Evolutionary conservation across 352 stramenopile species (phyloP).

Genomic region (Pythium folliculosum): DNA sequence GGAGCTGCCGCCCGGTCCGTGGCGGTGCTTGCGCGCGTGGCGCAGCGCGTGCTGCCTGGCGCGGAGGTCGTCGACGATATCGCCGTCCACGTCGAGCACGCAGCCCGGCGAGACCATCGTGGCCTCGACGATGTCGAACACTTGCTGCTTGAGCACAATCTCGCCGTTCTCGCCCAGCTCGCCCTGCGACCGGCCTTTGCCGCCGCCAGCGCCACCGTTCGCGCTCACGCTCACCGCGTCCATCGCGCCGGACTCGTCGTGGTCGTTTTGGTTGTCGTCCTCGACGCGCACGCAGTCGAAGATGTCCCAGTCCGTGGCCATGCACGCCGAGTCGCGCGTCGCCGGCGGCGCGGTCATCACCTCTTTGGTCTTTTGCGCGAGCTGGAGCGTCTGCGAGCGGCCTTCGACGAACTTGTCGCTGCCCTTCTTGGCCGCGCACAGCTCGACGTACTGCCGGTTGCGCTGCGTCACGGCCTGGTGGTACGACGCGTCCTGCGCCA

Average conservation of each 20-base stretch:
- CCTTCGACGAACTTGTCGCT: conserved; percentile 79
- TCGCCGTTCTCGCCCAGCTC: conserved; percentile 41
- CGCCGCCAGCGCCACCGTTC: background rate
- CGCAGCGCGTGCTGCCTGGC: conserved; percentile 47
- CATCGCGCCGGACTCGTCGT: conserved; percentile 30
- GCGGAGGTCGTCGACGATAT: conserved; percentile 74
- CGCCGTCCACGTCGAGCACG: conserved; percentile 74
- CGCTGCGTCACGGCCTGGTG: conserved; percentile 42
- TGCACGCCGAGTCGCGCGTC: conserved; percentile 70
- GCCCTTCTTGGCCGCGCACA: conserved; percentile 72
- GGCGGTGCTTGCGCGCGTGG: conserved; percentile 24
- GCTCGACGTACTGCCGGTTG: conserved; percentile 69
- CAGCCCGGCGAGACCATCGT: conserved; percentile 77
- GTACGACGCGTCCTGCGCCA: conserved; percentile 54
- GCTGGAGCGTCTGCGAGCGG: conserved; percentile 66
- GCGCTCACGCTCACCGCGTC: background rate
- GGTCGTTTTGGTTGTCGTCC: conserved; percentile 42
- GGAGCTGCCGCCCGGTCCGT: conserved; percentile 9
- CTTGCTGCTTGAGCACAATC: conserved; percentile 63
- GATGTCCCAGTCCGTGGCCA: conserved; percentile 87
- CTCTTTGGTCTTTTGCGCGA: conserved; percentile 80
- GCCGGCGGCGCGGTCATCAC: conserved; percentile 80
- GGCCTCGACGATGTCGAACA: conserved; percentile 79
- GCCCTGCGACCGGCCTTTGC: conserved; percentile 11
- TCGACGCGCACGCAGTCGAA: conserved; percentile 64